These are phyloP conservation scores for Silene latifolia DNA, from an alignment of 148 eudicot species.

Conservation along the genomic window DNA sequence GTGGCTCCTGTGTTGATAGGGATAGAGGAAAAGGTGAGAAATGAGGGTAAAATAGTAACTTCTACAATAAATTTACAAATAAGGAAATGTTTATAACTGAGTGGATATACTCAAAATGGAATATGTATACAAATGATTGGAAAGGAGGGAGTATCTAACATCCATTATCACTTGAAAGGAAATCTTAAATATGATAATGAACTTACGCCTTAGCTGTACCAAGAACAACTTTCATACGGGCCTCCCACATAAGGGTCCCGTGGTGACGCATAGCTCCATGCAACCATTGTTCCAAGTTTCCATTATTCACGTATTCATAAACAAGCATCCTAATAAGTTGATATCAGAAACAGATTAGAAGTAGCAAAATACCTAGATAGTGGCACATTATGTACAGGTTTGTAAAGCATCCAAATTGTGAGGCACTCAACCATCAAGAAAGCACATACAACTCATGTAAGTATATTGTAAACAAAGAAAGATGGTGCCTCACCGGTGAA, in stretches of 20 bases:
- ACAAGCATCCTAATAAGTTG: constrained; percentile 60
- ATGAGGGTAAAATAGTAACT: not conserved
- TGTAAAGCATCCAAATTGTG: not conserved
- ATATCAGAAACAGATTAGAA: not conserved
- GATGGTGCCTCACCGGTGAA: constrained; percentile 54
- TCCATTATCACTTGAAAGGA: not conserved
- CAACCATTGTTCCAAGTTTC: constrained; percentile 95
- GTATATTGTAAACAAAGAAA: not conserved
- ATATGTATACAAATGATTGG: not conserved
- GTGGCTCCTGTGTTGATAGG: not conserved
- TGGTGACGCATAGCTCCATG: constrained; percentile 83
- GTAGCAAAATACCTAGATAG: not conserved
- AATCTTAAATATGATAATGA: constrained; percentile 5
- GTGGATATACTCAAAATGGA: not conserved
- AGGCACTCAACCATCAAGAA: not conserved
- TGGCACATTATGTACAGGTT: not conserved
- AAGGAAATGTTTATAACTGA: too few species aligned
- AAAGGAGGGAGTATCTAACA: not conserved
- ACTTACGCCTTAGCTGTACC: constrained; percentile 94
- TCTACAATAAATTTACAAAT: too few species aligned
- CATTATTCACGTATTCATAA: constrained; percentile 82
- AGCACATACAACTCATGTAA: not conserved
- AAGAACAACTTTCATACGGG: constrained; percentile 80
- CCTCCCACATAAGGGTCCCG: constrained; percentile 80
- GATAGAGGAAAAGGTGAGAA: not conserved